phyloP scores from a whole-genome alignment of 345 rosid genomes.

The Hypericum androsaemum region DNA sequence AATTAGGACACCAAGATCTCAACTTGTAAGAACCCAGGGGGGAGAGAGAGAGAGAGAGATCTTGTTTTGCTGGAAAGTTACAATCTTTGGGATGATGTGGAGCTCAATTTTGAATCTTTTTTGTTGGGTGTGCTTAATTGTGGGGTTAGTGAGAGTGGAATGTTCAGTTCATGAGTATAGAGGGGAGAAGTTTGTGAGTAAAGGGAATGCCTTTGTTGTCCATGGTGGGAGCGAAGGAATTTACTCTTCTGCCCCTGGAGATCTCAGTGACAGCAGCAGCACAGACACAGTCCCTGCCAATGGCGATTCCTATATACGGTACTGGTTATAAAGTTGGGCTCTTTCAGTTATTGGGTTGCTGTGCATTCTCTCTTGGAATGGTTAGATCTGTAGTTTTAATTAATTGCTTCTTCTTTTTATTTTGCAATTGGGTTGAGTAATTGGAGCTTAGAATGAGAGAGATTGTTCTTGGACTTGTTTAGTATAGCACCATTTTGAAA shows the following conservation, averaged over 20 bases:
- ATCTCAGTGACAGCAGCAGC: constrained; percentile 16
- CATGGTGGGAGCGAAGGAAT: constrained; percentile 97
- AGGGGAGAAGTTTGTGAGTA: constrained; percentile 55
- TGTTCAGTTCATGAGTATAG: constrained; percentile 86
- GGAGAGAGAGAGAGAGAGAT: too few relatives aligned
- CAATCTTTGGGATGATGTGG: constrained; percentile 14
- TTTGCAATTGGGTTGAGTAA: too few relatives aligned
- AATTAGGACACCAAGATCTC: too few relatives aligned
- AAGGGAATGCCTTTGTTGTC: constrained; percentile 87
- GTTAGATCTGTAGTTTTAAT: constrained; percentile 7
- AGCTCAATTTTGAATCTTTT: constrained; percentile 16
- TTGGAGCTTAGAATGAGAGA: too few relatives aligned
- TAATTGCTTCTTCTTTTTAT: too few relatives aligned
- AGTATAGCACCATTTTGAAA: too few relatives aligned
- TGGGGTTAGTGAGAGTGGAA: constrained; percentile 17
- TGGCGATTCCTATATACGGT: constrained; percentile 62
- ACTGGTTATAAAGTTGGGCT: constrained; percentile 13
- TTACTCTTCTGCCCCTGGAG: constrained; percentile 46
- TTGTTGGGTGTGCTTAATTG: constrained; percentile 13
- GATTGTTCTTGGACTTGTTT: too few relatives aligned
- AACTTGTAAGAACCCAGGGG: too few relatives aligned
- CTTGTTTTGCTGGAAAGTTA: constrained; percentile 1
- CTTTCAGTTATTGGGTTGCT: not conserved
- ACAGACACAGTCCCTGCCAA: constrained; percentile 16
- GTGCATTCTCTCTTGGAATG: not conserved